A percentile compares a stretch with the other conserved stretches of the same genome.
Evolutionary conservation across 2,329 filamentous ascomycete genomes (phyloP).

Genomic region (Didymella glomerata): DNA sequence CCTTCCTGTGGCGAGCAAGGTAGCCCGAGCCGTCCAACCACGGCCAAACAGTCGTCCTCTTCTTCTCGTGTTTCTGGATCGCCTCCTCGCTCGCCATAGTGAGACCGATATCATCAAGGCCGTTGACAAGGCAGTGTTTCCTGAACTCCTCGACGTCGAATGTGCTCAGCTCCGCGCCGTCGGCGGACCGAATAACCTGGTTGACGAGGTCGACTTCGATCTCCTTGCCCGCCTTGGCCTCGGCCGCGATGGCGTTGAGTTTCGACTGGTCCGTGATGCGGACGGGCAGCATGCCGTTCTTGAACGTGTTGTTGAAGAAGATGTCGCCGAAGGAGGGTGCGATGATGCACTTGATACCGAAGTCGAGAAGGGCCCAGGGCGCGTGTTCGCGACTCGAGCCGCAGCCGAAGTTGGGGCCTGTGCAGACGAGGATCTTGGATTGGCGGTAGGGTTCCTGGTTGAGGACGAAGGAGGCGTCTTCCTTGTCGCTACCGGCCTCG

Average conservation of each 20-base stretch:
- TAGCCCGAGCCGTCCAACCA: conserved; percentile 92
- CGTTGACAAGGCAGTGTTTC: conserved; percentile 93
- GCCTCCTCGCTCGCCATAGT: conserved; percentile 93
- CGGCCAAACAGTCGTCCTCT: conserved; percentile 78
- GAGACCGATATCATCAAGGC: conserved; percentile 92
- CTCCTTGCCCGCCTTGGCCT: conserved; percentile 81
- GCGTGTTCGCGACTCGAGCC: conserved; percentile 93
- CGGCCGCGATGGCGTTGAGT: conserved; percentile 75
- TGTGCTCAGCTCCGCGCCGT: conserved; percentile 74
- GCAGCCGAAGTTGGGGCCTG: conserved; percentile 94
- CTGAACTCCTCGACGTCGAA: conserved; percentile 94
- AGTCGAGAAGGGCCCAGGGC: conserved; percentile 95
- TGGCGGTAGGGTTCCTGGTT: conserved; percentile 87
- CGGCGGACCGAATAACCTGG: conserved; percentile 79
- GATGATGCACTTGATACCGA: conserved; percentile 93
- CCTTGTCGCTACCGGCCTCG: conserved; percentile 68
- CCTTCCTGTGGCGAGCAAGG: conserved; percentile 65
- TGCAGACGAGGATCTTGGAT: conserved; percentile 89
- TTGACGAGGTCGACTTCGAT: conserved; percentile 88
- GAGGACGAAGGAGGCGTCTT: conserved; percentile 84
- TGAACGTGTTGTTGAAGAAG: conserved; percentile 99
- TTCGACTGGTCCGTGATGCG: conserved; percentile 72
- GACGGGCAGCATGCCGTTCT: conserved; percentile 98
- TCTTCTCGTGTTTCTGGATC: conserved; percentile 82
- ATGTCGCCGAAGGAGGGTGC: conserved; percentile 90